Evolutionary conservation across 768 basidiomycete genomes (phyloP).

Genomic region (Hemileccinum impolitum): DNA sequence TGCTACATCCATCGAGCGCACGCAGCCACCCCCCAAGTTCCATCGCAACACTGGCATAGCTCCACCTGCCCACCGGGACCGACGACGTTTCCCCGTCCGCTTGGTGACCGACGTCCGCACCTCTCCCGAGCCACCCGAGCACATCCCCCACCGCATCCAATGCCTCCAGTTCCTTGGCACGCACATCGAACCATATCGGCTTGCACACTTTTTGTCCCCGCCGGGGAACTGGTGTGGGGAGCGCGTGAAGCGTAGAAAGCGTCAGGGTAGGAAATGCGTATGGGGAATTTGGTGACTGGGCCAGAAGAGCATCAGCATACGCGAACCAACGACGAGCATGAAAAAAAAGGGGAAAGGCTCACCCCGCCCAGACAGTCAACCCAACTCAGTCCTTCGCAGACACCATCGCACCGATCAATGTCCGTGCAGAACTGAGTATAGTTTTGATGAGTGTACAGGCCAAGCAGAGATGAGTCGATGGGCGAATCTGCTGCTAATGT

Average conservation of each 20-base stretch:
- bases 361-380: constrained; percentile 66
- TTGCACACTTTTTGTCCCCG: constrained; percentile 82
- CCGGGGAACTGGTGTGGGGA: constrained; percentile 83
- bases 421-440: constrained; percentile 81
- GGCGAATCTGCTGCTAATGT: constrained; percentile 78
- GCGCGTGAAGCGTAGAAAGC: constrained; percentile 78
- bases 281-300: constrained; percentile 58
- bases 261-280: constrained; percentile 85
- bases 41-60: constrained; percentile 44
- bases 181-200: constrained; percentile 75
- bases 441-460: constrained; percentile 92
- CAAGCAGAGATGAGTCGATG: constrained; percentile 86
- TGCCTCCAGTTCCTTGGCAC: constrained; percentile 55
- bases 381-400: constrained; percentile 77
- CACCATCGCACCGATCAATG: constrained; percentile 65
- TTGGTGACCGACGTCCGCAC: constrained; percentile 13
- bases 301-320: constrained; percentile 38
- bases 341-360: constrained; percentile 16
- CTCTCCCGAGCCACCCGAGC: constrained; percentile 50
- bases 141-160: constrained; percentile 57
- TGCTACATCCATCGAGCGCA: constrained; percentile 35
- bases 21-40: constrained; percentile 61
- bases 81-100: constrained; percentile 1
- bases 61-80: constrained; percentile 44
- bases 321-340: not conserved